Conservation (phyloP, 2,329 filamentous ascomycete genomes). For the Zymoseptoria passerinii region DNA sequence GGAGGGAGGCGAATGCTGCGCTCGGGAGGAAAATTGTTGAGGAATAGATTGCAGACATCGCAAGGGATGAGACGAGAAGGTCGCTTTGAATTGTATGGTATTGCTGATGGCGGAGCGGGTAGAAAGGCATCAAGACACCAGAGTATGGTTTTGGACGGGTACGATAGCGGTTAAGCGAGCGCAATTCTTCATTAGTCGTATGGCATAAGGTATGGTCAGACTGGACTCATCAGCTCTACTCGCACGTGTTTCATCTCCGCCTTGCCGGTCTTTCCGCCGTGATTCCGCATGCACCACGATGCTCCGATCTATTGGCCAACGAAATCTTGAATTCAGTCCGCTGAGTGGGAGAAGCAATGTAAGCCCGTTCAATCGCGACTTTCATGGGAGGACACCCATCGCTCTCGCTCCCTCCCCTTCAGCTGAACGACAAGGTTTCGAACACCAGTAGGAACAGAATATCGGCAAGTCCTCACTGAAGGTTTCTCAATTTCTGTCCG, state of each 20-base stretch:
- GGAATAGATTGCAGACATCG: neutral
- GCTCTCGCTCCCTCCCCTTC: neutral
- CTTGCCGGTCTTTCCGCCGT: neutral
- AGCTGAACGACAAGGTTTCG: neutral
- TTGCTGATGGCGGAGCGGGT: too few relatives aligned
- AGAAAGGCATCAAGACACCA: neutral
- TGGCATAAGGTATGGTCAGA: neutral
- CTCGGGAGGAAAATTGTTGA: neutral
- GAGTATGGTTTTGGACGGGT: neutral
- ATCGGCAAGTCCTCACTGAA: neutral
- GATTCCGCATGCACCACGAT: neutral
- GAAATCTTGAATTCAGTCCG: neutral
- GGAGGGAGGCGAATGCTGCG: neutral
- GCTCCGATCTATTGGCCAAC: neutral
- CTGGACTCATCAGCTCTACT: neutral
- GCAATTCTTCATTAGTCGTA: neutral
- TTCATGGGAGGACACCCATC: neutral
- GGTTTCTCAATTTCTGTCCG: neutral
- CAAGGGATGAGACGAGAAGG: neutral
- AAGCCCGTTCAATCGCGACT: neutral
- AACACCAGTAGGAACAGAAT: too few relatives aligned
- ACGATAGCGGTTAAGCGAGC: neutral
- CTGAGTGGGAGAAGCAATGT: neutral
- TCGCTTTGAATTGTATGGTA: too few relatives aligned
- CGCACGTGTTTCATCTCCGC: neutral